Base-by-base conservation (phyloP, 352 stramenopile genomes). In the Globisporangium middletonii region DNA sequence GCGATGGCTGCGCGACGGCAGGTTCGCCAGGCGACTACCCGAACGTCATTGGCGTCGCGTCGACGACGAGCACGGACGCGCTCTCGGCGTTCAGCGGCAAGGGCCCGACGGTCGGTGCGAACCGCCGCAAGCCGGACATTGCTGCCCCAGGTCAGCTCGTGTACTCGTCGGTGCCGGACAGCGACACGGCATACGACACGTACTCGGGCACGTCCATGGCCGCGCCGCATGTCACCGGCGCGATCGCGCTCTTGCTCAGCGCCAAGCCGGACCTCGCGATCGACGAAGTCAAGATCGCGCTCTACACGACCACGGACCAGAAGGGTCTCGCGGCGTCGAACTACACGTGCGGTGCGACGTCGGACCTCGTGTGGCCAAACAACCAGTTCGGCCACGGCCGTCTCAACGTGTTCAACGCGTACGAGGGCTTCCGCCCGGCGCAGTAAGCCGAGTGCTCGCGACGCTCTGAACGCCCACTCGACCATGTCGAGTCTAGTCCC, bases 131-230 rank as follows among this genome's bases (percentile, higher is more conserved):
- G 52, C 67, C 67, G 2, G 60, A 71, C 5, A 26, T 74, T 19
- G 55, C 58, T 28, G 67, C 67, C 16, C 67, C 67, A 27, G 67
- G 67, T 16, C 18, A n/a, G 3, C 13, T 18, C 15, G 37, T 74
- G 15, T 27, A 23, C 23, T 71, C 64, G 23, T 35, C 57, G 13
- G 65, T n/a, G 35, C 33, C 5, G 11, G n/a, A 9, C 0, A 56
- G 28, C 37, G 59, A 66, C 38, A 51, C 41, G 3, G 46, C 30
- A 3, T 68, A 65, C 30, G n/a, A n/a, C 8, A 48, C n/a, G 1
- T 49, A 52, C 41, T 56, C 48, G 7, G 67, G 67, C n/a, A 73
- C 67, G 16, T 68, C 58, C 33, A 70, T 69, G 55, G 68, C 68
- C 0, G 37, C 68, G 16, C 68, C 68, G 26, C 68, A 75, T 55